Percentiles rank a stretch among this genome's conserved stretches.
These are phyloP conservation scores for Oligophagozyma castellii DNA, from an alignment of 1,139 yeast species.

Conservation along the genomic window DNA sequence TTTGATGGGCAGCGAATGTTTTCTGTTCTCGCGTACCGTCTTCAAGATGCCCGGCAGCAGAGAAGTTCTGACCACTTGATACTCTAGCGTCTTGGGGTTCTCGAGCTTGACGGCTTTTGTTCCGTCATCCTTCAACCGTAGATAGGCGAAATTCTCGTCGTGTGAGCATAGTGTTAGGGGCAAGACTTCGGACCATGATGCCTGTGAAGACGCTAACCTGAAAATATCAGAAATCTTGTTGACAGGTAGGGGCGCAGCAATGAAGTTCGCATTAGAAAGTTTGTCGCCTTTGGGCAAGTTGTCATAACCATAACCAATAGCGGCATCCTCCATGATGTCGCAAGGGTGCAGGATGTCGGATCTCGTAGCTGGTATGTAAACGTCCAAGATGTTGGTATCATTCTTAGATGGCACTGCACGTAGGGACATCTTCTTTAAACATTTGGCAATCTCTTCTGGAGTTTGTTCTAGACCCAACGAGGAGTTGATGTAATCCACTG, in stretches of 20 bases:
- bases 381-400: slow-evolving; percentile 45
- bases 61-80: slow-evolving; percentile 94
- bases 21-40: slow-evolving; percentile 91
- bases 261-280: slow-evolving; percentile 58
- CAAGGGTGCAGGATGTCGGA: slow-evolving; percentile 94
- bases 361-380: slow-evolving; percentile 80
- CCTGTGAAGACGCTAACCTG: slow-evolving; percentile 82
- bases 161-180: slow-evolving; percentile 93
- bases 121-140: slow-evolving; percentile 63
- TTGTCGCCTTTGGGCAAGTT: slow-evolving; percentile 76
- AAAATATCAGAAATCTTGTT: slow-evolving; percentile 85
- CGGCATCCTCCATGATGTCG: slow-evolving; percentile 98
- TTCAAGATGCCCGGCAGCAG: slow-evolving; percentile 89
- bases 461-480: slow-evolving; percentile 70
- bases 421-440: slow-evolving; percentile 74
- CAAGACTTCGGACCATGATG: slow-evolving; percentile 93
- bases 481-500: slow-evolving; percentile 77
- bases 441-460: slow-evolving; percentile 51
- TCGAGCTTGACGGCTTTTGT: slow-evolving; percentile 75
- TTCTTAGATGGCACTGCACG: slow-evolving; percentile 40
- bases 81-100: slow-evolving; percentile 92
- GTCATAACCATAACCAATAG: slow-evolving; percentile 91
- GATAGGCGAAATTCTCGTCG: slow-evolving; percentile 86
- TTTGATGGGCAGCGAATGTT: slow-evolving; percentile 85
- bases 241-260: slow-evolving; percentile 76